Conservation (phyloP, 139 green algal species). For the Zygnema cylindricum region DNA sequence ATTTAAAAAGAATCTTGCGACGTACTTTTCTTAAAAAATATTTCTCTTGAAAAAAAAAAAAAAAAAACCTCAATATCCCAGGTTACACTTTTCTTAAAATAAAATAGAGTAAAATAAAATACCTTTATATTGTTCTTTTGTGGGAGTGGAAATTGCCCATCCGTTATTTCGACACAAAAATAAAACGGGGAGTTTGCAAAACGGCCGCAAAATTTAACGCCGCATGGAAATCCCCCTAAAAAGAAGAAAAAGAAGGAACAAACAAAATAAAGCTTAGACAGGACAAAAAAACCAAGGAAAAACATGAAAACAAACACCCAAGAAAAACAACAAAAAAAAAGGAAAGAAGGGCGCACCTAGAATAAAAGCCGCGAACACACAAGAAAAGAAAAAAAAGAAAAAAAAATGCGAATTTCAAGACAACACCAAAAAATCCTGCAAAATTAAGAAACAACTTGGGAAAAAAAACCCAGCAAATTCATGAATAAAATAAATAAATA, state of each 20-base stretch:
- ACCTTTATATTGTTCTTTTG: constrained; percentile 84
- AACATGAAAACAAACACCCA: constrained; percentile 5
- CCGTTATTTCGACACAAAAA: constrained; percentile 98
- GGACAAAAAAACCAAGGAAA: not conserved
- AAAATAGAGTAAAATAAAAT: not conserved
- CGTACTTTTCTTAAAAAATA: too few relatives aligned
- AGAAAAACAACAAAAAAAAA: not conserved
- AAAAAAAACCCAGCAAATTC: too few relatives aligned
- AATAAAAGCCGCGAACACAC: not conserved
- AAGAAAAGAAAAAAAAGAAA: constrained; percentile 18
- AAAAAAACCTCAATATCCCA: too few relatives aligned
- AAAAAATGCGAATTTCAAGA: constrained; percentile 11
- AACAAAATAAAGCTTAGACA: too few relatives aligned
- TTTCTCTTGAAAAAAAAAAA: too few relatives aligned
- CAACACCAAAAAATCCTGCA: not conserved
- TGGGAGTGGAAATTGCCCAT: constrained; percentile 90
- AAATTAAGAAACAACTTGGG: too few relatives aligned
- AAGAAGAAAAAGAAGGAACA: not conserved
- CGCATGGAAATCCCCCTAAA: constrained; percentile 90
- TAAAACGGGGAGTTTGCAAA: constrained; percentile 77
- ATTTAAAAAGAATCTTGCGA: too few relatives aligned
- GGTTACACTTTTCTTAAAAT: too few relatives aligned
- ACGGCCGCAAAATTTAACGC: constrained; percentile 92
- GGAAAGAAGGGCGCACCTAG: not conserved
- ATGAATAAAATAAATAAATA: too few relatives aligned